phyloP scores from a whole-genome alignment of 805 yeast species.

The Saturnispora diversa region DNA sequence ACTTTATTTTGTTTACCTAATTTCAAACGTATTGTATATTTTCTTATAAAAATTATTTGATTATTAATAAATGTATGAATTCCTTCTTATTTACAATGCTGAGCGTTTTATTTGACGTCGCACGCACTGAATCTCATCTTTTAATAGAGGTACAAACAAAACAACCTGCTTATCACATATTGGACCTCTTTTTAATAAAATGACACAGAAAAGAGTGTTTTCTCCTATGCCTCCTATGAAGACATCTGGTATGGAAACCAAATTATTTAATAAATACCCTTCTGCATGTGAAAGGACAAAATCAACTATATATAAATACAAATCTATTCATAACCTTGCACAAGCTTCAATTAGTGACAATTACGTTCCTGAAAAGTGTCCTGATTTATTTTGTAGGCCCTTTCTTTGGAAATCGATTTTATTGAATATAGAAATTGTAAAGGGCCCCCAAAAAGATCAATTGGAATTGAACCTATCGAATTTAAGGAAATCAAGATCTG shows the following conservation, averaged over 20 bases:
- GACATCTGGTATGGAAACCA: background rate
- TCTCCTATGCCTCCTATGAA: slow-evolving; percentile 4
- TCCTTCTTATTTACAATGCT: no score
- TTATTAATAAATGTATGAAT: no score
- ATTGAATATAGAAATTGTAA: slow-evolving; percentile 12
- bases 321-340: slow-evolving; percentile 10
- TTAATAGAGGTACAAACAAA: background rate
- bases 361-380: slow-evolving; percentile 9
- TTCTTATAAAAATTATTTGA: background rate
- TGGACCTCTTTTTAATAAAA: no score
- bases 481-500: slow-evolving; percentile 17
- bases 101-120: no score
- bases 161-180: no score
- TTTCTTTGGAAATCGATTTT: slow-evolving; percentile 19
- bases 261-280: background rate
- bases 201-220: slow-evolving; percentile 1
- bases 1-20: background rate
- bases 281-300: slow-evolving; percentile 1
- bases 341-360: slow-evolving; percentile 9
- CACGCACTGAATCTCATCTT: no score
- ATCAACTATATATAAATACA: slow-evolving; percentile 7
- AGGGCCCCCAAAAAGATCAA: slow-evolving; percentile 7
- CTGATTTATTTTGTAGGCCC: slow-evolving; percentile 16
- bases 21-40: background rate
- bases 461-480: slow-evolving; percentile 17